Conservation (phyloP, 805 yeast genomes). For the Cyberlindnera suaveolens region DNA sequence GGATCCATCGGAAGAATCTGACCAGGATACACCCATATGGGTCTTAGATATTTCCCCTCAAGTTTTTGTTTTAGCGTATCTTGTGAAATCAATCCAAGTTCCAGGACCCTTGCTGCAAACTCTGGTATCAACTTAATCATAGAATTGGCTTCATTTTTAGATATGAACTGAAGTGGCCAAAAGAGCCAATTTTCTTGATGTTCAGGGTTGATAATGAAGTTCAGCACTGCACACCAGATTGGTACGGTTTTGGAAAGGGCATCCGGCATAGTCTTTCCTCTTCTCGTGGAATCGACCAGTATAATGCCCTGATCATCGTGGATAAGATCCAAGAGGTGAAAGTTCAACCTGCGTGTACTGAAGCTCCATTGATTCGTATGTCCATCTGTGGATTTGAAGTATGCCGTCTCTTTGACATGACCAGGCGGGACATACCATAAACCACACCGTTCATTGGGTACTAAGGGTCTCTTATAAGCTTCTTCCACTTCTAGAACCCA, state of each 20-base stretch:
- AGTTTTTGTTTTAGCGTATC: constrained; percentile 27
- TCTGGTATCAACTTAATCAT: constrained; percentile 42
- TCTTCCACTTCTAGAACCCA: constrained; percentile 40
- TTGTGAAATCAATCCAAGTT: constrained; percentile 34
- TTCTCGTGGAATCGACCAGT: constrained; percentile 77
- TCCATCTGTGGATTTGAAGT: constrained; percentile 91
- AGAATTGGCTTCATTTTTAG: constrained; percentile 48
- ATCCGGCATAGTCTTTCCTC: constrained; percentile 84
- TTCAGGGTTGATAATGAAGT: constrained; percentile 34
- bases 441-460: constrained; percentile 85
- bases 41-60: constrained; percentile 46
- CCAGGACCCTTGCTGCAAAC: constrained; percentile 39
- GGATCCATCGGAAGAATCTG: constrained; percentile 28
- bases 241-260: constrained; percentile 84
- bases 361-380: constrained; percentile 80
- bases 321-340: constrained; percentile 57
- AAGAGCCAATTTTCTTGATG: constrained; percentile 31
- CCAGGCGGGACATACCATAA: constrained; percentile 67
- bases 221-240: constrained; percentile 83
- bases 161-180: constrained; percentile 48
- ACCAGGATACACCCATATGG: constrained; percentile 67
- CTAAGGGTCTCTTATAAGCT: constrained; percentile 34
- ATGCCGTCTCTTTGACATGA: constrained; percentile 40
- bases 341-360: constrained; percentile 63
- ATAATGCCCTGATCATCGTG: constrained; percentile 39